Evolutionary conservation across 306 rosid species (phyloP).

Genomic region (Cucurbita argyrosperma): DNA sequence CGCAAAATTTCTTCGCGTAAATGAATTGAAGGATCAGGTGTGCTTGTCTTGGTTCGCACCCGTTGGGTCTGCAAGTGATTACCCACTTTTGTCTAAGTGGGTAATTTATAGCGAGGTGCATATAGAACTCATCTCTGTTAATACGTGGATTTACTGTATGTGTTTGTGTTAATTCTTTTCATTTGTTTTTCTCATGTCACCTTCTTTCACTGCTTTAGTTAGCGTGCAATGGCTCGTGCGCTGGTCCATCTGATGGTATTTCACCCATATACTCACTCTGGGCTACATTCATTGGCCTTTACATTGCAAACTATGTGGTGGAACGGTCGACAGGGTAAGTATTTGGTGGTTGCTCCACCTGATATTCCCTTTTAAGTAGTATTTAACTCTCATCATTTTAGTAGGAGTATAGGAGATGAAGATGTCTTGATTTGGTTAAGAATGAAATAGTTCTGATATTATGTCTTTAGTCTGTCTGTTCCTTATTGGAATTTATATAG

Average conservation of each 20-base stretch:
- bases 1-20: slow-evolving; percentile 61
- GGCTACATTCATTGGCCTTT: slow-evolving; percentile 96
- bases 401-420: background rate
- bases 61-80: slow-evolving; percentile 94
- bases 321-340: slow-evolving; percentile 97
- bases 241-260: slow-evolving; percentile 71
- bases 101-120: slow-evolving; percentile 93
- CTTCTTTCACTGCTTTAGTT: slow-evolving; percentile 32
- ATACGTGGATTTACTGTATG: background rate
- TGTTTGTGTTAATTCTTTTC: slow-evolving; percentile 1
- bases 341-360: background rate
- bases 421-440: background rate
- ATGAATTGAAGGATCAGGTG: slow-evolving; percentile 79
- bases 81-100: slow-evolving; percentile 95
- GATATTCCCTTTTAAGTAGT: background rate
- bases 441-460: background rate
- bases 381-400: background rate
- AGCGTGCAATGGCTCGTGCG: slow-evolving; percentile 84
- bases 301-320: slow-evolving; percentile 91
- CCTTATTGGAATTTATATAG: background rate
- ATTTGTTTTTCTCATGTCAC: slow-evolving; percentile 2
- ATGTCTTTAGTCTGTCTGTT: background rate
- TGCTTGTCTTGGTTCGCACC: slow-evolving; percentile 99
- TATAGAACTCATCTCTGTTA: slow-evolving; percentile 6
- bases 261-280: slow-evolving; percentile 92